Evolutionary conservation across 2,329 filamentous ascomycete genomes (phyloP), one percentile per base, ranked within the genome.

Genomic region (Neospermospora avenae): DNA sequence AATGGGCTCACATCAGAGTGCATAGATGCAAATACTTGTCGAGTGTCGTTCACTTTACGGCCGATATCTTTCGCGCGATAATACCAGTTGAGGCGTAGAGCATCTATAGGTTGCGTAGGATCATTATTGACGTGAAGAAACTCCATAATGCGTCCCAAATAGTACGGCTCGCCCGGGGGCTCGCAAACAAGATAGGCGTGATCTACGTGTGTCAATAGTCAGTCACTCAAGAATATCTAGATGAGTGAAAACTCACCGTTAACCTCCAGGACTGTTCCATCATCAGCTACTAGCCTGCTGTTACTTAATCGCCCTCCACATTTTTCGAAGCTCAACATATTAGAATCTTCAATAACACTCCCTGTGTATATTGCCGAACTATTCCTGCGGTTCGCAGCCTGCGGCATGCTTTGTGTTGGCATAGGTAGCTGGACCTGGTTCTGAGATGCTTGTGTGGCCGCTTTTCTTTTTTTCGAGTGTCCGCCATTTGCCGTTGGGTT

Each of bases 121-220:
- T 93, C 84, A 71, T 93, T 91, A 69, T 93, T 86, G 71, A 82
- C 78, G 71, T 96, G 91, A 69, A 97, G 80, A 74, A 98, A 98
- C 75, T 99, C 93, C 95, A 99, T 99, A 74, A 99, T 95, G 69
- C 95, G 90, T 65, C 90, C 95, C 66, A 99, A 80, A 75, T 99
- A 99, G 78, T 99, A 99, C 58, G 95, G 95, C 77, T 99, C 95
- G 56, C 95, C 95, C 16, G 95, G 95, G 54, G 95, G 95, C 76
- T 99, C 95, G 77, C 93, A 98, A 65, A 99, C 89, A 64, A 98
- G 85, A 80, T 98, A 99, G 67, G 96, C 91, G 78, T 98, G 86
- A 76, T 90, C 87, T 89, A 71, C 48, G 59, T 3, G 71, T 28
- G 49, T 62, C 16, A 44, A 18, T 44, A 18, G 7, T 56, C 41